A percentile compares a stretch with the other conserved stretches of the same genome.
phyloP scores from a whole-genome alignment of 163 green algal species.

The Scenedesmus sp. region DNA sequence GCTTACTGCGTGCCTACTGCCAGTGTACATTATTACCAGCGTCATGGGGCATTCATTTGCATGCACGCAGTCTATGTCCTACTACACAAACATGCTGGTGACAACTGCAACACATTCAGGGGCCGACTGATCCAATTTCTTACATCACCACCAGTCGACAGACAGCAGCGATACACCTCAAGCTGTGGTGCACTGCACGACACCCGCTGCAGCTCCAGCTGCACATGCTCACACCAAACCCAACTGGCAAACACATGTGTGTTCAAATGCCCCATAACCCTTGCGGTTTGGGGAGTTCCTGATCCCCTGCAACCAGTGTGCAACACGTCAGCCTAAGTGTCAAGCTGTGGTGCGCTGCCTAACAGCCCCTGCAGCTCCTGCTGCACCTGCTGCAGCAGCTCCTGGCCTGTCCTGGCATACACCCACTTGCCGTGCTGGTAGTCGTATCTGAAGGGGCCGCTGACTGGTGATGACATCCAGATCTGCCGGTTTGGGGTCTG shows the following conservation, averaged over 20 bases:
- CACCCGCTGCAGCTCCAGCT: background rate
- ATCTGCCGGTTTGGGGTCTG: constrained; percentile 98
- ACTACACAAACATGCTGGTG: background rate
- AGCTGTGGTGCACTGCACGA: constrained; percentile 27
- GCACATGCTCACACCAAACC: no score
- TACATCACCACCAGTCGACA: no score
- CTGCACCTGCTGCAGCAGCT: constrained; percentile 76
- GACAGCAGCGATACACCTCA: background rate
- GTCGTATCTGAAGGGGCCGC: constrained; percentile 88
- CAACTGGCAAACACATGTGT: no score
- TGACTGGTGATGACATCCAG: constrained; percentile 96
- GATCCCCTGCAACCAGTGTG: no score
- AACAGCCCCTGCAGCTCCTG: constrained; percentile 75
- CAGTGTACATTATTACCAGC: no score
- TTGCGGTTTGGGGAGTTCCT: no score
- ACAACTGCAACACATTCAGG: no score
- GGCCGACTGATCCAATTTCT: no score
- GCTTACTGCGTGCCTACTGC: no score
- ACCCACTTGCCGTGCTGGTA: constrained; percentile 81
- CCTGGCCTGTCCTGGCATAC: constrained; percentile 79
- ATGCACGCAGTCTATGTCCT: background rate
- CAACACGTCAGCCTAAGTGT: background rate
- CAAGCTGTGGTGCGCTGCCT: constrained; percentile 53
- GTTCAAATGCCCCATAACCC: no score
- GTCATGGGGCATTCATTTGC: no score